Conservation (phyloP, 495 filamentous ascomycete genomes). For the Aspergillus diversus region DNA sequence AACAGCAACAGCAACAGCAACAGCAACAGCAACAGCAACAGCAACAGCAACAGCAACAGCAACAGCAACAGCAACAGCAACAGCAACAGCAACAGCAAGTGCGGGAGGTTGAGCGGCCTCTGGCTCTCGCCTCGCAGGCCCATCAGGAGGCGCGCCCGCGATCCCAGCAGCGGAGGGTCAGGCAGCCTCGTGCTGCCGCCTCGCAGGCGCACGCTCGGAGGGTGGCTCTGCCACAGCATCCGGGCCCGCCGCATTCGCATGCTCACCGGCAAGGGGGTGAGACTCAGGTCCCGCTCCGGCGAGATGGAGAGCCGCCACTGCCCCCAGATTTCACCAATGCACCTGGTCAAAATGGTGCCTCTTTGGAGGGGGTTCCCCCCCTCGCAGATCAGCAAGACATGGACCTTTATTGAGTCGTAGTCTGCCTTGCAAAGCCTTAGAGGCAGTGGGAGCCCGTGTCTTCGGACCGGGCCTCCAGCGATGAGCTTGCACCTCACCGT, state of each 20-base stretch:
- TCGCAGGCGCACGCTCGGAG: neutral
- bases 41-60: neutral
- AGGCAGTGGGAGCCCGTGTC: neutral
- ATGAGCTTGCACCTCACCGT: neutral
- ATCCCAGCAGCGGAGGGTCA: no score
- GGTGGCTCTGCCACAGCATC: neutral
- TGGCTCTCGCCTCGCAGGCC: no score
- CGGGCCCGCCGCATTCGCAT: neutral
- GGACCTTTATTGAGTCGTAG: neutral
- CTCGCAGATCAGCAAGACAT: neutral
- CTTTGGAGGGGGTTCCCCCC: neutral
- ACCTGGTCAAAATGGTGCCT: no score
- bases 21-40: neutral
- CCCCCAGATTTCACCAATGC: no score
- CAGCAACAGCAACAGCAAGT: no score
- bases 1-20: neutral
- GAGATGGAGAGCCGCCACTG: no score
- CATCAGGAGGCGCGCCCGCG: no score
- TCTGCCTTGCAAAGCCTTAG: neutral
- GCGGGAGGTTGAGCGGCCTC: no score
- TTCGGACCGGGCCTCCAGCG: conserved; percentile 1
- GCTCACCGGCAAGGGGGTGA: neutral
- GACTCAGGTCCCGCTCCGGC: neutral
- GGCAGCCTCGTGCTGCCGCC: no score
- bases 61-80: neutral